phyloP scores from a whole-genome alignment of 1,139 yeast species.

The Pichia inconspicua region DNA sequence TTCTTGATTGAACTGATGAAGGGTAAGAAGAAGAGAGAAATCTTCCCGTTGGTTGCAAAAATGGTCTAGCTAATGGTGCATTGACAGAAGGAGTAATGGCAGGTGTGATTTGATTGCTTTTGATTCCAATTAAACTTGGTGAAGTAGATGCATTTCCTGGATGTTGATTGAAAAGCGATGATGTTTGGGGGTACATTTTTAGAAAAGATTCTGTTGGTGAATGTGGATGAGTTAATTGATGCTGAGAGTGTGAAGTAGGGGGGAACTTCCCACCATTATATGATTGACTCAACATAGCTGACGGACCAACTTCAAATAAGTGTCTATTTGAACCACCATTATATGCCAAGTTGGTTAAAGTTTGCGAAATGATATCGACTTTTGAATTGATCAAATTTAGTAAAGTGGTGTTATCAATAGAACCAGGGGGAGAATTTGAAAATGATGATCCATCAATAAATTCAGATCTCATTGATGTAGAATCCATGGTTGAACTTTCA shows the following conservation, averaged over 20 bases:
- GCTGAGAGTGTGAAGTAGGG: neutral
- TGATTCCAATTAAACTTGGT: neutral
- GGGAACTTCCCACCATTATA: neutral
- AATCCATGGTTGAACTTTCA: neutral
- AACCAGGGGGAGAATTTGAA: neutral
- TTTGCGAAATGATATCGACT: slow-evolving; percentile 7
- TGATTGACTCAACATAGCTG: neutral
- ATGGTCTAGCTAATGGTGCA: slow-evolving; percentile 13
- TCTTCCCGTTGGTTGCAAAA: slow-evolving; percentile 3
- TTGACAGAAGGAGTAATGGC: neutral
- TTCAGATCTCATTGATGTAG: slow-evolving; percentile 1
- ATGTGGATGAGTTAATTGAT: neutral
- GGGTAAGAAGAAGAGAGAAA: neutral
- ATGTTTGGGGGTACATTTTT: neutral
- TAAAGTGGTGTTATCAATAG: neutral
- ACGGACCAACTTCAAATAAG: neutral
- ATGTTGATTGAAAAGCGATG: neutral
- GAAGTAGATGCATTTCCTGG: neutral
- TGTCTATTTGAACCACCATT: neutral
- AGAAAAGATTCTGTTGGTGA: neutral
- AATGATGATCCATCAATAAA: neutral
- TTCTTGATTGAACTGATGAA: neutral
- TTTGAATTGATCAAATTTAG: slow-evolving; percentile 3
- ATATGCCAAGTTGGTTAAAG: neutral
- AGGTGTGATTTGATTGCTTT: neutral